phyloP scores from a whole-genome alignment of 352 stramenopile species.

The Phytophthora tubulina region DNA sequence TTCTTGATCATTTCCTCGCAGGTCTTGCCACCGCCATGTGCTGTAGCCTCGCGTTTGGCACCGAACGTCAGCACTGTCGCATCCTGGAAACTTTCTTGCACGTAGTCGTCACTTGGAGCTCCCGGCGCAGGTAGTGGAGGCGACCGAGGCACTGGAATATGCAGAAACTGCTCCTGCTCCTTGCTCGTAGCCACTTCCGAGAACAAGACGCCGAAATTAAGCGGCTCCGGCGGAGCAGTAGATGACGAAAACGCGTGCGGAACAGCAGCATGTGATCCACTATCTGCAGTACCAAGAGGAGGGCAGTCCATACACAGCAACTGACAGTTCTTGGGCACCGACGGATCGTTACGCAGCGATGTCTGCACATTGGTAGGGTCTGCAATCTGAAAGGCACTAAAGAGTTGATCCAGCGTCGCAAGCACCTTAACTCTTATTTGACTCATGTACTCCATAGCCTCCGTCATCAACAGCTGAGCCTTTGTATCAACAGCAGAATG shows the following conservation, averaged over 20 bases:
- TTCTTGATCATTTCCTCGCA: constrained; percentile 86
- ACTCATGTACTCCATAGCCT: constrained; percentile 48
- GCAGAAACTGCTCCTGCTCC: constrained; percentile 47
- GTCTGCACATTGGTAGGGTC: constrained; percentile 39
- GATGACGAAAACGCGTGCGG: constrained; percentile 27
- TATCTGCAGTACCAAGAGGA: constrained; percentile 21
- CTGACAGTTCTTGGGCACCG: constrained; percentile 41
- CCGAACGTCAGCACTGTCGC: constrained; percentile 71
- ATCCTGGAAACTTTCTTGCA: constrained; percentile 66
- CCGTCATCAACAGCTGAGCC: constrained; percentile 10
- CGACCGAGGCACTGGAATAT: constrained; percentile 65
- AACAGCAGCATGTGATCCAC: constrained; percentile 1
- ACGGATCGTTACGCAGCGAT: constrained; percentile 42
- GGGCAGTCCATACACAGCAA: constrained; percentile 73
- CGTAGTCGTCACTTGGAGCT: constrained; percentile 19
- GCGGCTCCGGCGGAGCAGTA: constrained; percentile 28
- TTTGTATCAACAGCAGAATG: constrained; percentile 24
- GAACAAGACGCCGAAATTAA: constrained; percentile 78
- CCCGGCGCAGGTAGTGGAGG: constrained; percentile 28
- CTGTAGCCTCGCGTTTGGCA: constrained; percentile 65
- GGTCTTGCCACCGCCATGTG: constrained; percentile 77
- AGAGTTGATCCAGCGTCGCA: constrained; percentile 47
- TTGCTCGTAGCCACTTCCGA: constrained; percentile 42
- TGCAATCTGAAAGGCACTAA: constrained; percentile 50
- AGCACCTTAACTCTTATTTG: constrained; percentile 56